Evolutionary conservation across 441 rosid genomes (phyloP).

Genomic region (Croton laevigatus): DNA sequence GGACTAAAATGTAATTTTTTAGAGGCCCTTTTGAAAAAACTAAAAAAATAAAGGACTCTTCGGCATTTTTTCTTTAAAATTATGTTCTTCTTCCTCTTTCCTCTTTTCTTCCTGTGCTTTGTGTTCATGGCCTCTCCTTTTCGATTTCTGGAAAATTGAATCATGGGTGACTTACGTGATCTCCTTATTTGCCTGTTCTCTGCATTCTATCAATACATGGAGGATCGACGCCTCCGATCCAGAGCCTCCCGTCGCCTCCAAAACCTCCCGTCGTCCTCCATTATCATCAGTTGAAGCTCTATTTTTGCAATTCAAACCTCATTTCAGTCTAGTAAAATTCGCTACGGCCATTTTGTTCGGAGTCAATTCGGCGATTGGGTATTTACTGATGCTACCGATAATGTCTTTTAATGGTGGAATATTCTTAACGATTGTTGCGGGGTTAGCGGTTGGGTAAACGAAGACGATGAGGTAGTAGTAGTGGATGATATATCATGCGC

Average conservation of each 20-base stretch:
- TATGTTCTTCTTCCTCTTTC: no score
- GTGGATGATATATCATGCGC: conserved; percentile 46
- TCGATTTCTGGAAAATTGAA: no score
- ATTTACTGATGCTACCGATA: conserved; percentile 59
- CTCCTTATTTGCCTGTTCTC: conserved; percentile 49
- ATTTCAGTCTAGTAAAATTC: conserved; percentile 22
- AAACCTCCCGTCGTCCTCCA: neutral
- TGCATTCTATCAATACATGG: conserved; percentile 53
- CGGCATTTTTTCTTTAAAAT: no score
- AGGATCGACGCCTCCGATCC: conserved; percentile 40
- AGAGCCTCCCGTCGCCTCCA: conserved; percentile 13
- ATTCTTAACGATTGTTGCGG: conserved; percentile 44
- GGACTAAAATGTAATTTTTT: no score
- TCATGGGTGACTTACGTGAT: no score
- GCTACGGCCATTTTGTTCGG: conserved; percentile 39
- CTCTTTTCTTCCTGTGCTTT: no score
- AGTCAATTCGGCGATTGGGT: conserved; percentile 51
- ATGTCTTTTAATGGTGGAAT: conserved; percentile 78
- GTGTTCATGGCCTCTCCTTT: no score
- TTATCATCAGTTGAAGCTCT: conserved; percentile 3
- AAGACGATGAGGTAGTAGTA: conserved; percentile 22
- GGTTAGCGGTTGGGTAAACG: conserved; percentile 47
- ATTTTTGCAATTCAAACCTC: conserved; percentile 25
- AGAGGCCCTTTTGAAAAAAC: no score
- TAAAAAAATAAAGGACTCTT: no score